phyloP scores from a whole-genome alignment of 2,329 filamentous ascomycete species.

The Penicillium nordicum region DNA sequence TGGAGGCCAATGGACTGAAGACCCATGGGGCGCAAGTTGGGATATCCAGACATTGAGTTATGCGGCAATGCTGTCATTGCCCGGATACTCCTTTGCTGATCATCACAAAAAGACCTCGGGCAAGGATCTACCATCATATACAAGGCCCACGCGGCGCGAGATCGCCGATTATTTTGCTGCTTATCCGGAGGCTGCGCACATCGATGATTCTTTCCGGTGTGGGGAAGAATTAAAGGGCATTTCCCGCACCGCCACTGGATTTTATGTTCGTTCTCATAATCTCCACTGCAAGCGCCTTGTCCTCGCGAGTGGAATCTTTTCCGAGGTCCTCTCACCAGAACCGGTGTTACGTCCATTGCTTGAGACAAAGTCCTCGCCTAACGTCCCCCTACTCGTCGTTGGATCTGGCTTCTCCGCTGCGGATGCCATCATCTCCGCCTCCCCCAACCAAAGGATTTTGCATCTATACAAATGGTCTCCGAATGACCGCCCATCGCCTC shows the following conservation, averaged over 20 bases:
- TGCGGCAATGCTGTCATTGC: slow-evolving; percentile 59
- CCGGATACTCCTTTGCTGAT: slow-evolving; percentile 56
- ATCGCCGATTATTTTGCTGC: slow-evolving; percentile 54
- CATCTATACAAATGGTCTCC: slow-evolving; percentile 61
- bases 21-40: slow-evolving; percentile 51
- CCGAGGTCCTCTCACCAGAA: slow-evolving; percentile 51
- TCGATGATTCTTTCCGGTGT: slow-evolving; percentile 47
- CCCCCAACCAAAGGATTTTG: slow-evolving; percentile 44
- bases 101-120: slow-evolving; percentile 47
- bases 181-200: slow-evolving; percentile 54
- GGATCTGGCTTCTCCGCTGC: slow-evolving; percentile 62
- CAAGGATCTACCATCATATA: slow-evolving; percentile 48
- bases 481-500: slow-evolving; percentile 52
- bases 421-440: slow-evolving; percentile 56
- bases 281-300: slow-evolving; percentile 56
- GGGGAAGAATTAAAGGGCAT: slow-evolving; percentile 44
- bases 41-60: slow-evolving; percentile 61
- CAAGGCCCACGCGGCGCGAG: slow-evolving; percentile 53
- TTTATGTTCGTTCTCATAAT: slow-evolving; percentile 50
- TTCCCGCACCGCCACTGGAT: slow-evolving; percentile 46
- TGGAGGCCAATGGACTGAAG: slow-evolving; percentile 60
- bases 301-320: slow-evolving; percentile 59
- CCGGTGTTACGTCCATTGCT: slow-evolving; percentile 49
- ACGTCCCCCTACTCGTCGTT: slow-evolving; percentile 52
- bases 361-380: slow-evolving; percentile 25